A percentile compares a stretch with the other conserved stretches of the same genome.
Conservation (phyloP, 1,284 basidiomycete species). For the Fomitopsis betulina region DNA sequence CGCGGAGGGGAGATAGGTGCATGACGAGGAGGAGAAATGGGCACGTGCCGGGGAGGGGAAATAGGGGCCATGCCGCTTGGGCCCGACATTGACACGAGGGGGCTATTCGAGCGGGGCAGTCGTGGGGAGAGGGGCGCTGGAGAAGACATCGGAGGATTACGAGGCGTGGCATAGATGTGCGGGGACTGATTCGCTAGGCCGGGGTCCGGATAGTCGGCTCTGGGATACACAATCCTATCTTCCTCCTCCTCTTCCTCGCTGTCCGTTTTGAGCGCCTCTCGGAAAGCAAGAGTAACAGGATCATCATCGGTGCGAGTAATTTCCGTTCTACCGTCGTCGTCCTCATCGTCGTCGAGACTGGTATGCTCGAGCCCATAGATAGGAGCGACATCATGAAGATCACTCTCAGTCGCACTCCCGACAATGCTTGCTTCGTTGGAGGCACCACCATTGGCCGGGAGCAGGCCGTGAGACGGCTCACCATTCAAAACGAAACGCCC, state of each 20-base stretch:
- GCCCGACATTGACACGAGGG: not conserved
- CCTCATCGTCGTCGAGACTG: conserved; percentile 47
- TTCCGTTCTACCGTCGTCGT: conserved; percentile 71
- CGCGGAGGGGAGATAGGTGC: not conserved
- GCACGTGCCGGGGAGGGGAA: not conserved
- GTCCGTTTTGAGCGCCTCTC: conserved; percentile 45
- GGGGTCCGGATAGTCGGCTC: not conserved
- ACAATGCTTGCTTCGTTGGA: not conserved
- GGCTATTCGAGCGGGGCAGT: not conserved
- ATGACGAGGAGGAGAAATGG: not conserved
- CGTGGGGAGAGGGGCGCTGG: not conserved
- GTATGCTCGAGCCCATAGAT: not conserved
- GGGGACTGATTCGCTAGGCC: not conserved
- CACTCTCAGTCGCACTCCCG: conserved; percentile 7
- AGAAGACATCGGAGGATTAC: not conserved
- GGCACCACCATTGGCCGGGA: not conserved
- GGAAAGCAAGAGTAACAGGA: conserved; percentile 74
- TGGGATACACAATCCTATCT: conserved; percentile 24
- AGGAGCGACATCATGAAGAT: conserved; percentile 5
- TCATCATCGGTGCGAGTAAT: conserved; percentile 77
- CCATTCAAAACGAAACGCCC: not conserved
- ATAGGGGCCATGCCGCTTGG: not conserved
- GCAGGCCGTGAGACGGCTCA: not conserved
- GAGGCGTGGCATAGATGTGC: not conserved
- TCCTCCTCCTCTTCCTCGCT: conserved; percentile 46